A percentile compares a stretch with the other conserved stretches of the same genome.
phyloP scores from a whole-genome alignment of 805 yeast species.

The Lipomyces yamadae region DNA sequence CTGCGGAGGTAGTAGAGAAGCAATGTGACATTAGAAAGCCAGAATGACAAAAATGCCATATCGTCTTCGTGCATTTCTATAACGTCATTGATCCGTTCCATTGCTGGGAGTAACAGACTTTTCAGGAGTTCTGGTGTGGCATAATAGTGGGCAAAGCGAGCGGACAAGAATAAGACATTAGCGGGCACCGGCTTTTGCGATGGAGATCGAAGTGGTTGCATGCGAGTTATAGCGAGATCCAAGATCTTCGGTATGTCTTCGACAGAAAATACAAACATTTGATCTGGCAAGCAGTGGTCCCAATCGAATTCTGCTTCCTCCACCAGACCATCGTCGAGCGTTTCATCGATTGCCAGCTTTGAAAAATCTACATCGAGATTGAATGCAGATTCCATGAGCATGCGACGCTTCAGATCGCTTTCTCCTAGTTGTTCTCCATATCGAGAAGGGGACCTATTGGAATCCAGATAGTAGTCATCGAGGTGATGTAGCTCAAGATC shows the following conservation, averaged over 20 bases:
- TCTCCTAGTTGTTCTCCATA: slow-evolving; percentile 26
- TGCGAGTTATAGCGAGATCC: slow-evolving; percentile 46
- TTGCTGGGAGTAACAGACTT: slow-evolving; percentile 42
- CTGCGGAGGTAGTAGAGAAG: slow-evolving; percentile 76
- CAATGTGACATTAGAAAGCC: slow-evolving; percentile 82
- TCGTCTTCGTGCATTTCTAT: slow-evolving; percentile 47
- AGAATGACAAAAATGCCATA: slow-evolving; percentile 64
- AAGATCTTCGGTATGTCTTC: slow-evolving; percentile 48
- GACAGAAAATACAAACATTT: slow-evolving; percentile 49
- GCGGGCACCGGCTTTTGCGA: slow-evolving; percentile 51
- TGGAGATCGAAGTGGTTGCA: slow-evolving; percentile 47
- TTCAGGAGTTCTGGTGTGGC: slow-evolving; percentile 45
- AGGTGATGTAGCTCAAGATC: slow-evolving; percentile 15
- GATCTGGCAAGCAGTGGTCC: slow-evolving; percentile 49
- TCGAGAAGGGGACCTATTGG: slow-evolving; percentile 22
- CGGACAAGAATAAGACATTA: slow-evolving; percentile 49
- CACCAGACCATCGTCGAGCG: slow-evolving; percentile 26
- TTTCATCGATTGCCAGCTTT: slow-evolving; percentile 36
- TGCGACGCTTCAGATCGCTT: slow-evolving; percentile 34
- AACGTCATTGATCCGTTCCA: slow-evolving; percentile 44
- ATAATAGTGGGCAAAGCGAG: slow-evolving; percentile 49
- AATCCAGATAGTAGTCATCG: slow-evolving; percentile 42
- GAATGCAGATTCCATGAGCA: slow-evolving; percentile 42
- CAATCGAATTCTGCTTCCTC: slow-evolving; percentile 47
- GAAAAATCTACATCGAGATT: slow-evolving; percentile 45